A percentile compares a stretch with the other conserved stretches of the same genome.
phyloP scores from a whole-genome alignment of 2,329 filamentous ascomycete genomes.

The Camillea tinctor region DNA sequence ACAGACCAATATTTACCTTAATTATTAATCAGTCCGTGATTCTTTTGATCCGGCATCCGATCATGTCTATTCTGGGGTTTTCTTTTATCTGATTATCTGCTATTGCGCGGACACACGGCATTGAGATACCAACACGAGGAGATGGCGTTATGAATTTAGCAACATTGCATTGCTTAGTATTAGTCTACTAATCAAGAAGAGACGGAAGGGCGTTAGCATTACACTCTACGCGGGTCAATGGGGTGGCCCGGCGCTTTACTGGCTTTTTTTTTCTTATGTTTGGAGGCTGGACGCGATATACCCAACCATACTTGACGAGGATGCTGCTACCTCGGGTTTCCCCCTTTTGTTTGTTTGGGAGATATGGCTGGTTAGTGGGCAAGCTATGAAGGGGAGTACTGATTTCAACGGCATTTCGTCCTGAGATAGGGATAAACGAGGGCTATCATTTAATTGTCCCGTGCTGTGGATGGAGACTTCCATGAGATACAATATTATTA shows the following conservation, averaged over 20 bases:
- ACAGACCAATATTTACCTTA: not conserved
- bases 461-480: too few species aligned
- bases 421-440: too few species aligned
- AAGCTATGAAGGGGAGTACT: not conserved
- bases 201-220: not conserved
- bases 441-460: too few species aligned
- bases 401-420: too few species aligned
- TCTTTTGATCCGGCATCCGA: not conserved
- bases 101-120: not conserved
- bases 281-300: not conserved
- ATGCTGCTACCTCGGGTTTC: not conserved
- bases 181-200: not conserved
- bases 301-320: not conserved
- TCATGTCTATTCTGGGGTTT: not conserved
- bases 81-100: not conserved
- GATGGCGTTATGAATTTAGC: not conserved
- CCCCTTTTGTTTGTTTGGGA: not conserved
- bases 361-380: not conserved
- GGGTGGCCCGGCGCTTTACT: too few species aligned
- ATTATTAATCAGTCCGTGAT: not conserved
- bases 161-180: not conserved
- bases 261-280: not conserved
- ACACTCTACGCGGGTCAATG: not conserved
- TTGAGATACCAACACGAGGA: not conserved
- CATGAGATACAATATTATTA: too few species aligned